A percentile compares a stretch with the other conserved stretches of the same genome.
These are phyloP conservation scores for Magnaporthiopsis rhizophila DNA, from an alignment of 2,329 filamentous ascomycete genomes.

Conservation along the genomic window DNA sequence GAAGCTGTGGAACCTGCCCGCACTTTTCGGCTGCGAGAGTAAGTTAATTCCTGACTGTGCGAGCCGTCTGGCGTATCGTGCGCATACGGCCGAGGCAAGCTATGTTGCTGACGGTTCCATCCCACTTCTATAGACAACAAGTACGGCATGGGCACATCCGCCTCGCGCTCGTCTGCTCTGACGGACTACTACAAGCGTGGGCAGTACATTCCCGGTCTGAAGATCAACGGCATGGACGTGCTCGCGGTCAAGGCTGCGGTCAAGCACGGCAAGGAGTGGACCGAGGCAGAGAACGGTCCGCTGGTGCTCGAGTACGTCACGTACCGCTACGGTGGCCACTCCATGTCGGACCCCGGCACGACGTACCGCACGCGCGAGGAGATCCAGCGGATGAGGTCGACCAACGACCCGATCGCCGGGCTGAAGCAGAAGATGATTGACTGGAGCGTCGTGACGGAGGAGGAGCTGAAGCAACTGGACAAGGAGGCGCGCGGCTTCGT, in stretches of 20 bases:
- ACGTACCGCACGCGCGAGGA: constrained; percentile 99
- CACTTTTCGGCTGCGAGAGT: constrained; percentile 98
- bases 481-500: constrained; percentile 83
- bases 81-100: background rate
- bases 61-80: no score
- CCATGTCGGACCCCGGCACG: constrained; percentile 98
- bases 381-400: constrained; percentile 98
- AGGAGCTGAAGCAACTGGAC: constrained; percentile 93
- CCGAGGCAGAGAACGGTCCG: constrained; percentile 75
- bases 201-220: constrained; percentile 98
- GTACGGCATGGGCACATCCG: constrained; percentile 98
- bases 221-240: constrained; percentile 99
- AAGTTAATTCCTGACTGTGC: constrained; percentile 31
- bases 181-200: constrained; percentile 99
- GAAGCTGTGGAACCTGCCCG: constrained; percentile 94
- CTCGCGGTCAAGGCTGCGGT: constrained; percentile 96
- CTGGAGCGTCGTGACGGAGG: constrained; percentile 85
- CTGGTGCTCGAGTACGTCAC: constrained; percentile 98
- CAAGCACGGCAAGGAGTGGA: constrained; percentile 86
- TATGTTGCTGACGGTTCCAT: background rate
- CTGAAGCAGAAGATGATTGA: constrained; percentile 97
- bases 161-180: constrained; percentile 84
- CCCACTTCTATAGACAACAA: constrained; percentile 72
- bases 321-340: constrained; percentile 98
- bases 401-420: constrained; percentile 95